phyloP scores from a whole-genome alignment of 2,329 filamentous ascomycete species.

The Colletotrichum caudatum region DNA sequence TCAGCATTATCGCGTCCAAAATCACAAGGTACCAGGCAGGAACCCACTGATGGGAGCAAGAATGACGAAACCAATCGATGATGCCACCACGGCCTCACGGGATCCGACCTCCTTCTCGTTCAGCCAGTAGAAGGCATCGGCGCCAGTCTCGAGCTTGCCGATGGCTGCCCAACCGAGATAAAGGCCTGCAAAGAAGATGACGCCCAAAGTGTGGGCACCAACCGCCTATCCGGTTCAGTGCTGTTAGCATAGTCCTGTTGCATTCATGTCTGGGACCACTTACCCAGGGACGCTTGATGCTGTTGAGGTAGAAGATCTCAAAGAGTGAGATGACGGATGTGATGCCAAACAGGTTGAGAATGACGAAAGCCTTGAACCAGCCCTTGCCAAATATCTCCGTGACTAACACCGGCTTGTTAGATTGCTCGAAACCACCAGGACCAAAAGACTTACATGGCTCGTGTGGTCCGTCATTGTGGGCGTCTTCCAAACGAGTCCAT shows the following conservation, averaged over 20 bases:
- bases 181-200: slow-evolving; percentile 55
- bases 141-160: slow-evolving; percentile 60
- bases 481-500: slow-evolving; percentile 44
- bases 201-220: slow-evolving; percentile 56
- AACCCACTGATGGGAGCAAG: slow-evolving; percentile 60
- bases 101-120: slow-evolving; percentile 58
- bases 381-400: slow-evolving; percentile 62
- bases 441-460: slow-evolving; percentile 38
- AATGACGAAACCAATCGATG: slow-evolving; percentile 59
- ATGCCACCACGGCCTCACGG: slow-evolving; percentile 58
- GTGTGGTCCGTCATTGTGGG: slow-evolving; percentile 19
- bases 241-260: slow-evolving; percentile 35
- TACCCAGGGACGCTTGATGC: slow-evolving; percentile 64
- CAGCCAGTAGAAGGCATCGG: slow-evolving; percentile 64
- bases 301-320: slow-evolving; percentile 64
- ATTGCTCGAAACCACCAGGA: not conserved
- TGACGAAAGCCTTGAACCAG: slow-evolving; percentile 60
- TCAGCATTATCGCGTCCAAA: slow-evolving; percentile 19
- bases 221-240: slow-evolving; percentile 54
- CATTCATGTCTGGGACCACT: slow-evolving; percentile 42
- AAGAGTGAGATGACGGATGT: slow-evolving; percentile 57
- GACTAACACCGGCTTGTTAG: slow-evolving; percentile 48
- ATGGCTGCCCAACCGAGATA: slow-evolving; percentile 64
- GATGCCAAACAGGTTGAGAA: slow-evolving; percentile 60
- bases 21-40: slow-evolving; percentile 12